phyloP scores from a whole-genome alignment of 148 eudicot genomes.

The Pharnaceum exiguum region DNA sequence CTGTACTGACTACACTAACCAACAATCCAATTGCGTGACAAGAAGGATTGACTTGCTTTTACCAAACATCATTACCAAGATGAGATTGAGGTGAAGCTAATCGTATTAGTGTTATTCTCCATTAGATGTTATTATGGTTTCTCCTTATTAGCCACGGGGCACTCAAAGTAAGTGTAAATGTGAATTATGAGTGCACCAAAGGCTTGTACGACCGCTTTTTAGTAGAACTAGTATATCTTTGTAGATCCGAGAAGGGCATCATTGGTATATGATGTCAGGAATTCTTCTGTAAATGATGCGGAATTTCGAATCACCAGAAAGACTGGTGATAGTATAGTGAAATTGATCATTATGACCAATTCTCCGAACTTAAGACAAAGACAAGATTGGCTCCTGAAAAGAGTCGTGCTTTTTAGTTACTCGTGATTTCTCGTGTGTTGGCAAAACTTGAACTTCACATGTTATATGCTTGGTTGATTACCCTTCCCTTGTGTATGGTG shows the following conservation, averaged over 20 bases:
- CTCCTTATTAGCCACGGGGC: not conserved
- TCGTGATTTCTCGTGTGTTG: too few species aligned
- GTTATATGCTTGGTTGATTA: too few species aligned
- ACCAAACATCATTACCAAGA: slow-evolving; percentile 5
- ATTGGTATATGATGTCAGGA: slow-evolving; percentile 4
- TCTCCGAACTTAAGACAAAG: too few species aligned
- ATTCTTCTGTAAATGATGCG: slow-evolving; percentile 20
- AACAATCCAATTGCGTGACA: not conserved
- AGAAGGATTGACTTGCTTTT: slow-evolving; percentile 2
- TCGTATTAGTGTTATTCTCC: not conserved
- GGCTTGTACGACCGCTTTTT: not conserved
- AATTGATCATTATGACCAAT: not conserved
- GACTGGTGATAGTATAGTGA: not conserved
- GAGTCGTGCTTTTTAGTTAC: too few species aligned
- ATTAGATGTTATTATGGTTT: not conserved
- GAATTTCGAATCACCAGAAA: slow-evolving; percentile 8
- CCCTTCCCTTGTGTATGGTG: too few species aligned
- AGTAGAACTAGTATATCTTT: not conserved
- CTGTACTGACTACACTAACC: not conserved
- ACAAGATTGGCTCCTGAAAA: too few species aligned
- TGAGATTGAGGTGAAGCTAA: not conserved
- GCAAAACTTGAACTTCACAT: too few species aligned
- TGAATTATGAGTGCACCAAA: not conserved
- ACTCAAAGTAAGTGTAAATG: slow-evolving; percentile 23
- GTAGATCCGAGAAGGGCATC: not conserved